These are phyloP conservation scores for Tetradesmus obliquus DNA, from an alignment of 139 green algal genomes.

Conservation along the genomic window DNA sequence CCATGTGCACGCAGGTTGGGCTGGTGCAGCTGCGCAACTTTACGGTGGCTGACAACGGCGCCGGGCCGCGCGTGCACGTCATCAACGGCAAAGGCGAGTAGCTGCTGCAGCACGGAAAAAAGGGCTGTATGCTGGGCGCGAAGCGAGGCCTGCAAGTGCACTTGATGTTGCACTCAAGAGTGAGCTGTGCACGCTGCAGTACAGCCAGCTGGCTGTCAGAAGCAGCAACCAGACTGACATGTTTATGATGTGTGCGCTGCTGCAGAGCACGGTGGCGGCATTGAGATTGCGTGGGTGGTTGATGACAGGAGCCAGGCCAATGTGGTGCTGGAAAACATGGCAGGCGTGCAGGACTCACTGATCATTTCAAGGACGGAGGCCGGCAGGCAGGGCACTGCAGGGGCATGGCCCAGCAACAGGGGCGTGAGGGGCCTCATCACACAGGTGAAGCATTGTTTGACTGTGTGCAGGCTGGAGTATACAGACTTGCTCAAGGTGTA, in stretches of 20 bases:
- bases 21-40: conserved; percentile 47
- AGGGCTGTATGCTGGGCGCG: too few relatives aligned
- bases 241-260: neutral
- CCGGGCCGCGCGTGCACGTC: conserved; percentile 54
- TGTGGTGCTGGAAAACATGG: conserved; percentile 46
- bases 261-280: conserved; percentile 55
- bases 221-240: neutral
- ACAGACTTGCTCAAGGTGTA: too few relatives aligned
- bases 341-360: conserved; percentile 1
- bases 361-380: neutral
- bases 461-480: neutral
- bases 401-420: neutral
- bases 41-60: conserved; percentile 65
- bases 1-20: conserved; percentile 55
- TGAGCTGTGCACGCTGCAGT: too few relatives aligned
- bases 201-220: too few relatives aligned
- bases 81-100: conserved; percentile 65
- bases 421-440: neutral
- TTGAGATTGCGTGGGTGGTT: conserved; percentile 63
- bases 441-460: neutral
- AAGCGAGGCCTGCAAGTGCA: too few relatives aligned
- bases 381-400: neutral
- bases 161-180: too few relatives aligned
- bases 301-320: conserved; percentile 54
- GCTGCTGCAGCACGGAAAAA: too few relatives aligned